Conservation (phyloP, 192 early-diverging fungal species). For the Coemansia sp. region DNA sequence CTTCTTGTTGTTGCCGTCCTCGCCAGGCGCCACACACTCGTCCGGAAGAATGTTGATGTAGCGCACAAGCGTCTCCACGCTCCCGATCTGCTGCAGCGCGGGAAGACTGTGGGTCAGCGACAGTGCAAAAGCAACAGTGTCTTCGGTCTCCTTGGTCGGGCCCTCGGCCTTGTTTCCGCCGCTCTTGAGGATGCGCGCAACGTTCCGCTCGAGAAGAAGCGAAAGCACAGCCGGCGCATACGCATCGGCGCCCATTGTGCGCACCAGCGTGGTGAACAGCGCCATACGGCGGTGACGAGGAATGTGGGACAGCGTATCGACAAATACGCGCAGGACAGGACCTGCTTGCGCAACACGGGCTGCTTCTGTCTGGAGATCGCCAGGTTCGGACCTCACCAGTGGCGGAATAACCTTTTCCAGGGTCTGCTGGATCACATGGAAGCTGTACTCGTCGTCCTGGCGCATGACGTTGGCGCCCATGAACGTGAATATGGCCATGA, state of each 20-base stretch:
- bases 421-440: conserved; percentile 91
- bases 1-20: neutral
- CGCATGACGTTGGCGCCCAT: conserved; percentile 94
- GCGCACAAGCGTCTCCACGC: conserved; percentile 61
- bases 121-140: conserved; percentile 73
- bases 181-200: conserved; percentile 47
- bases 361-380: neutral
- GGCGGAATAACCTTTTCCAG: conserved; percentile 85
- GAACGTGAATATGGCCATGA: conserved; percentile 97
- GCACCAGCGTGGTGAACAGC: conserved; percentile 79
- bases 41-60: conserved; percentile 58
- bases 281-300: conserved; percentile 88
- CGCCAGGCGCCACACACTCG: conserved; percentile 21
- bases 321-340: conserved; percentile 85
- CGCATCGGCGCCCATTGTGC: conserved; percentile 72
- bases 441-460: conserved; percentile 96
- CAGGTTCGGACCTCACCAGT: conserved; percentile 46
- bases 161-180: conserved; percentile 23
- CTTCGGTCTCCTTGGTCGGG: conserved; percentile 60
- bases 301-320: conserved; percentile 88
- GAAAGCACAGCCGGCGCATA: conserved; percentile 74
- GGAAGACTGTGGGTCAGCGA: conserved; percentile 70
- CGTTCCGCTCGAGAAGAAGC: conserved; percentile 72
- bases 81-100: conserved; percentile 63
- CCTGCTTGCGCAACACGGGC: conserved; percentile 58